These are phyloP conservation scores for Tolypocladium tundrense DNA, from an alignment of 2,329 filamentous ascomycete genomes.

Conservation along the genomic window DNA sequence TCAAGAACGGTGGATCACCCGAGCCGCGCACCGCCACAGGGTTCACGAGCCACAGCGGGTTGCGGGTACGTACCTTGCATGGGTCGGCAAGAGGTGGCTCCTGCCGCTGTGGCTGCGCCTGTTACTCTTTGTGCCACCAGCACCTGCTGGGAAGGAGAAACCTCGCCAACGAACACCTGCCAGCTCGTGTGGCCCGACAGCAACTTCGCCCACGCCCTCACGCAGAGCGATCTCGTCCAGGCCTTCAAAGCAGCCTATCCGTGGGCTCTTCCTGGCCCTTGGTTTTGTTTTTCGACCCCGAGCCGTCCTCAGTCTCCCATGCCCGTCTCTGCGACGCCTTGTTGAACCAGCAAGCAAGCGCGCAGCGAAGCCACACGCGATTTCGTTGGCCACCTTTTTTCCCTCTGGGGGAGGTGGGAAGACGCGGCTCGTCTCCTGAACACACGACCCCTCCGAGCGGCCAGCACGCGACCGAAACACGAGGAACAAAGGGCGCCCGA, in stretches of 20 bases:
- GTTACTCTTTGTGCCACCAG: neutral
- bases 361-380: neutral
- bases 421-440: constrained; percentile 4
- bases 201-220: neutral
- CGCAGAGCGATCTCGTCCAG: neutral
- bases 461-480: constrained; percentile 8
- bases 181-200: neutral
- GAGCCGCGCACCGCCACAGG: neutral
- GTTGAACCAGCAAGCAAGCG: neutral
- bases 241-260: neutral
- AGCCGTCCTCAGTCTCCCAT: neutral
- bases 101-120: neutral
- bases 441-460: constrained; percentile 1
- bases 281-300: neutral
- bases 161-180: neutral
- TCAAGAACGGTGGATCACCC: neutral
- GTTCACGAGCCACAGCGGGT: neutral
- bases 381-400: neutral
- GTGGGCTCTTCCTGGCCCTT: neutral
- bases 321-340: neutral
- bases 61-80: neutral
- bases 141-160: neutral
- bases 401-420: constrained; percentile 1
- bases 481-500: constrained; percentile 10
- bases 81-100: neutral